Base-by-base conservation (phyloP, 257 asterid species). In the Sherardia arvensis region DNA sequence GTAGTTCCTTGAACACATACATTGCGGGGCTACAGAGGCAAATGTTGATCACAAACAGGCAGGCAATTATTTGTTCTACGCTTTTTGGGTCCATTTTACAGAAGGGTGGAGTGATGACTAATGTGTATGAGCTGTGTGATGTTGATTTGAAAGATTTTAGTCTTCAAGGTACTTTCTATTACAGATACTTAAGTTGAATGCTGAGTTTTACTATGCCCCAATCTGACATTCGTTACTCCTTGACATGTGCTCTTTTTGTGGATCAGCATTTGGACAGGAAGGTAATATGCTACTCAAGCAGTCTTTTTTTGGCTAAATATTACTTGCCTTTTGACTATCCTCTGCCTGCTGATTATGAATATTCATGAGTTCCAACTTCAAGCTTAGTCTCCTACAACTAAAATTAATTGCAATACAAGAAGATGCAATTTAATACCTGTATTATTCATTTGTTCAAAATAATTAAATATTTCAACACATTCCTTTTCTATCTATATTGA, bases 111-210 rank as follows among this genome's bases (percentile, higher is more conserved):
- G 94, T 90, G 57, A 80, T 85, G 91, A 60, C 86, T 45, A 87
- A 93, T 64, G 81, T 93, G 61, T 93, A 82, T 54, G 85, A 87
- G 82, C 94, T 93, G 71, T 93, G 99, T 72, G 99, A 90, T 77
- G 92, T 93, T 69, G 97, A 93, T 80, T 65, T 93, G 71, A 90
- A 89, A 71, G 99, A 93, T 83, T 93, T 93, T 78, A 93, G 99
- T 76, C 88, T 93, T 48, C 99, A 93, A 80, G 96, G 98, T 92
- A 68, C 66, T 71, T 59, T 65, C 76, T 40, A 38, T 43, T 66
- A 62, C 65, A 53, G 49, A 26, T 43, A 15, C 54, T 10, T 61
- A 33, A 62, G 48, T 65, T 61, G 59, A 49, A 6, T 53, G 26
- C 43, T 12, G 18, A 48, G 62, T 67, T 30, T 59, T 66, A 43